A percentile compares a stretch with the other conserved stretches of the same genome.
phyloP scores from a whole-genome alignment of 2,329 filamentous ascomycete genomes.

The Epichloe amarillans region DNA sequence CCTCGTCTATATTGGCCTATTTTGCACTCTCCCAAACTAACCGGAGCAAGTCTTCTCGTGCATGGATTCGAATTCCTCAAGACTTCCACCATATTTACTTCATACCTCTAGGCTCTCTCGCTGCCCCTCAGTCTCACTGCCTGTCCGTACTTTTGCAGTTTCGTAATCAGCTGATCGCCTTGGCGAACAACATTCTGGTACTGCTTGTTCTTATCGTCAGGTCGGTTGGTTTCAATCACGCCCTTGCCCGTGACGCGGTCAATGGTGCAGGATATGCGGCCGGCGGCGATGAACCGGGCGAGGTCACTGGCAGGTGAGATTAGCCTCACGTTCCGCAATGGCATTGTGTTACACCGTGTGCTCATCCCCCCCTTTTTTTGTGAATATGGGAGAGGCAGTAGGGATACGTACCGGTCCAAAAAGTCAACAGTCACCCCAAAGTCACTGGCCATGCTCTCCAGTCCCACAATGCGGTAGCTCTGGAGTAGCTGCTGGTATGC shows the following conservation, averaged over 20 bases:
- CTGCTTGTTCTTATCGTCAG: conserved; percentile 99
- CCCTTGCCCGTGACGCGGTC: conserved; percentile 93
- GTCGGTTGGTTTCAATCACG: conserved; percentile 94
- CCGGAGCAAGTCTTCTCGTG: background rate
- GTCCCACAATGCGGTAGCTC: conserved; percentile 92
- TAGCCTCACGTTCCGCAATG: background rate
- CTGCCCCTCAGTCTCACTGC: conserved; percentile 87
- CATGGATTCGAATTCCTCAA: background rate
- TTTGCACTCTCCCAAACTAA: background rate
- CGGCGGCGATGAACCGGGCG: conserved; percentile 90
- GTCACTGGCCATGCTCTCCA: conserved; percentile 92
- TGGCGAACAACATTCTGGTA: conserved; percentile 97
- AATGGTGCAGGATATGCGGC: conserved; percentile 91
- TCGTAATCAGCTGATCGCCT: conserved; percentile 94
- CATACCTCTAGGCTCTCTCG: conserved; percentile 57
- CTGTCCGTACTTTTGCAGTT: conserved; percentile 98
- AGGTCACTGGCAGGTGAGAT: conserved; percentile 51
- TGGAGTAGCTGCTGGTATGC: conserved; percentile 95
- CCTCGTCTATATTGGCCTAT: background rate
- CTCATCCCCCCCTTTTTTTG: background rate
- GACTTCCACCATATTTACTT: background rate
- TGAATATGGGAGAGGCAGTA: background rate
- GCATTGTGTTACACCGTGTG: background rate
- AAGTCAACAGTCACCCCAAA: conserved; percentile 97
- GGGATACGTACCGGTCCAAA: conserved; percentile 66